A percentile compares a stretch with the other conserved stretches of the same genome.
Evolutionary conservation across 2,329 filamentous ascomycete species (phyloP).

Genomic region (Setomelanomma holmii): DNA sequence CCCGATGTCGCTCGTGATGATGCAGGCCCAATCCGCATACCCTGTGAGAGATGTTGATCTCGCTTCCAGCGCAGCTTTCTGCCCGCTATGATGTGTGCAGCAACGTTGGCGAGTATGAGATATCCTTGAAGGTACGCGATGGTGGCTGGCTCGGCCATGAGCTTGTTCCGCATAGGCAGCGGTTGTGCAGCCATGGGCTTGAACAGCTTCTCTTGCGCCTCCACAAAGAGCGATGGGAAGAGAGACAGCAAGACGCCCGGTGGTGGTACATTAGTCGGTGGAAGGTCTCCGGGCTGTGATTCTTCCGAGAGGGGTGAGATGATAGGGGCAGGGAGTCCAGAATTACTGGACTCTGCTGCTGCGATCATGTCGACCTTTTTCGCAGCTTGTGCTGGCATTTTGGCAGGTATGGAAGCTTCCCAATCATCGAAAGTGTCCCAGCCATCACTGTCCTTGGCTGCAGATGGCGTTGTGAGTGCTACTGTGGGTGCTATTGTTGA

Average conservation of each 20-base stretch:
- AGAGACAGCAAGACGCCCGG: conserved; percentile 81
- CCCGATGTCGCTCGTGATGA: conserved; percentile 72
- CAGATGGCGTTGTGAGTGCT: conserved; percentile 5
- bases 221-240: conserved; percentile 74
- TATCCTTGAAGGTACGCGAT: conserved; percentile 70
- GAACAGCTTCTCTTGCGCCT: conserved; percentile 70
- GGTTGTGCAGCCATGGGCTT: conserved; percentile 67
- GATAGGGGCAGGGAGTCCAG: conserved; percentile 21
- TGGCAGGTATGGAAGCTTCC: conserved; percentile 44
- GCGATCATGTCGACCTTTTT: conserved; percentile 11
- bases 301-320: conserved; percentile 31
- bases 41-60: conserved; percentile 82
- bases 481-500: not conserved
- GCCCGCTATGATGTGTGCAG: conserved; percentile 82
- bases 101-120: conserved; percentile 68
- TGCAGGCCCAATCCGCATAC: conserved; percentile 83
- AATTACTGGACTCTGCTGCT: not conserved
- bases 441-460: conserved; percentile 36
- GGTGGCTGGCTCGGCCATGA: conserved; percentile 69
- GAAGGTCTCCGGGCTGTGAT: conserved; percentile 48
- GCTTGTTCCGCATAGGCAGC: conserved; percentile 65
- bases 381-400: conserved; percentile 5
- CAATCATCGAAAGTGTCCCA: conserved; percentile 58
- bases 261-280: conserved; percentile 87
- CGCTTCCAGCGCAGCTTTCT: conserved; percentile 90